Conservation (phyloP, 768 basidiomycete genomes). For the Psilocybe cubensis region DNA sequence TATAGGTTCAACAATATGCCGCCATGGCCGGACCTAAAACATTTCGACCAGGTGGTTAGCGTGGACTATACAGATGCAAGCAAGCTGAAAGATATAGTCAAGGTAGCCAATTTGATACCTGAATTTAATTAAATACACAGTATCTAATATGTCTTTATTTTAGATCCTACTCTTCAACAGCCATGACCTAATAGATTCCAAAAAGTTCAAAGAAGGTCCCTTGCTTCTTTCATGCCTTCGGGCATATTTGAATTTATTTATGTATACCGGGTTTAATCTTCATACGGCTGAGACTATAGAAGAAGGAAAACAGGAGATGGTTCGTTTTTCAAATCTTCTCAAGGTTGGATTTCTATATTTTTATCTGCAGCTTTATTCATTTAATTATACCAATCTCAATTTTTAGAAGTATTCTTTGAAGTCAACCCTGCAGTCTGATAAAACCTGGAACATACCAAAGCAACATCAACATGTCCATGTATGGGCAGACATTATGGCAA, state of each 20-base stretch:
- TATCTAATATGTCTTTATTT: too few relatives aligned
- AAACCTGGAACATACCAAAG: constrained; percentile 42
- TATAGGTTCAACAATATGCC: constrained; percentile 28
- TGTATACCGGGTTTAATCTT: constrained; percentile 29
- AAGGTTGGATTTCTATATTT: constrained; percentile 19
- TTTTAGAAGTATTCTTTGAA: constrained; percentile 17
- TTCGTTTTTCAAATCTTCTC: constrained; percentile 21
- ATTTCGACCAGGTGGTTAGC: constrained; percentile 27
- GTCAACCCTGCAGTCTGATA: constrained; percentile 6
- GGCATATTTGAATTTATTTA: constrained; percentile 30
- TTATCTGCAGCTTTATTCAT: too few relatives aligned
- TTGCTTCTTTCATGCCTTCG: constrained; percentile 26
- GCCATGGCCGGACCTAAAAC: constrained; percentile 32
- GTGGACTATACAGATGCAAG: constrained; percentile 32
- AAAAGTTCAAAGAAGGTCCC: constrained; percentile 21
- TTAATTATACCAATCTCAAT: background rate
- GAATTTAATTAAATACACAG: too few relatives aligned
- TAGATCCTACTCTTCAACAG: constrained; percentile 21
- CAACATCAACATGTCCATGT: constrained; percentile 34
- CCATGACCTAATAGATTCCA: constrained; percentile 24
- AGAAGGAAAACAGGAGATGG: constrained; percentile 22
- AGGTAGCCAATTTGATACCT: too few relatives aligned
- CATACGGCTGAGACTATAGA: constrained; percentile 35
- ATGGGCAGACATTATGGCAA: constrained; percentile 33
- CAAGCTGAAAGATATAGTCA: constrained; percentile 35